Evolutionary conservation across 331 rosid genomes (phyloP), one percentile per base, ranked within the genome.

Genomic region (Pyracantha coccinea): DNA sequence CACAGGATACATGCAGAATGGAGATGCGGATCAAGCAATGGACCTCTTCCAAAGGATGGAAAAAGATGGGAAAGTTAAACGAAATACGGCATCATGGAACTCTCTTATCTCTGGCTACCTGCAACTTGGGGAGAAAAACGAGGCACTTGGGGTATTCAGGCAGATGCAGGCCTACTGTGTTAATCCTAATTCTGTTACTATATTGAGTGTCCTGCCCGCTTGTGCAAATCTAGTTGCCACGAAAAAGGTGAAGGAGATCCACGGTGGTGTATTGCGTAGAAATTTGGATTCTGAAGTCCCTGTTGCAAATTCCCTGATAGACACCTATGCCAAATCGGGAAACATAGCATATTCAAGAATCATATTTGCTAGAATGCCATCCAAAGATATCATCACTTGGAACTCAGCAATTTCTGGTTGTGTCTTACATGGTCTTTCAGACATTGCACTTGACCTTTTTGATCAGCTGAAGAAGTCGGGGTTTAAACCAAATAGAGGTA

Each of bases 251-350:
- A 90, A 85, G 77, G 99, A 94, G 83, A 86, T 92, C 32, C 99
- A 94, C 73, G 83, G 93, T 74, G 85, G 89, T 74, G 89, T 89
- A 28, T 53, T 94, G 60, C 96, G 93, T 41, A 79, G 90, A 85
- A 81, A 77, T 78, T 64, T 92, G 35, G 88, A 81, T 63, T 87
- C 91, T 15, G 91, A 87, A 72, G 76, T 79, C 76, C 66, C 88
- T 60, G 88, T 94, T 28, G 84, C 85, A 31, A 92, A 94, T 85
- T 82, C 88, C 8, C 75, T 92, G 31, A 84, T 94, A 25, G 97
- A 89, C 80, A 85, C 89, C 64, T 94, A 94, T 73, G 96, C 96
- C 58, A 94, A 92, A 79, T 77, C 99, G 23, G 99, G 99, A 81
- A 80, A 87, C 75, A 65, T 94, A 65, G 38, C 6, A 77, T 90